A percentile compares a stretch with the other conserved stretches of the same genome.
phyloP scores from a whole-genome alignment of 106 monocot genomes.

The Acanthochlamys bracteata region DNA sequence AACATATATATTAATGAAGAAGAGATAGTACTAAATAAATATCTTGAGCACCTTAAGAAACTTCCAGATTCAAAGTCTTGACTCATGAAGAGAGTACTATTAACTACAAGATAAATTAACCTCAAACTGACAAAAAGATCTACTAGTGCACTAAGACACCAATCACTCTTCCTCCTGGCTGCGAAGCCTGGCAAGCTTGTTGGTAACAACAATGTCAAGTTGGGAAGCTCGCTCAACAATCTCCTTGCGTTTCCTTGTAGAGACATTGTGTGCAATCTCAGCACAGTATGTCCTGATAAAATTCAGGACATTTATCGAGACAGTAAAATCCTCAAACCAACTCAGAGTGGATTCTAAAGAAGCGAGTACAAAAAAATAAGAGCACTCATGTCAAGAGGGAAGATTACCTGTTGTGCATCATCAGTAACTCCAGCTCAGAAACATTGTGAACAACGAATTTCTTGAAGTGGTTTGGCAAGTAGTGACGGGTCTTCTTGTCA shows the following conservation, averaged over 20 bases:
- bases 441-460: conserved; percentile 52
- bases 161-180: conserved; percentile 41
- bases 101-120: not conserved
- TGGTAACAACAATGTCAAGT: conserved; percentile 37
- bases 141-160: not conserved
- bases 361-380: too few species aligned
- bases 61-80: too few species aligned
- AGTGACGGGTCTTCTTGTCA: conserved; percentile 46
- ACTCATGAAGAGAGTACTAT: too few species aligned
- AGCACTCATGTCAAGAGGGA: not conserved
- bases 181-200: conserved; percentile 36
- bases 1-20: too few species aligned
- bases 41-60: too few species aligned
- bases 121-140: not conserved
- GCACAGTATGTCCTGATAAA: conserved; percentile 49
- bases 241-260: conserved; percentile 34
- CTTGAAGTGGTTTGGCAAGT: conserved; percentile 32
- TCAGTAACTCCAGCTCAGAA: conserved; percentile 40
- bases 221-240: conserved; percentile 37
- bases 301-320: too few species aligned
- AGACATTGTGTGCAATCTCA: conserved; percentile 43
- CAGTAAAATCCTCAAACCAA: too few species aligned
- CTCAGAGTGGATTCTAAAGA: not conserved
- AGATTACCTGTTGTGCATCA: conserved; percentile 55
- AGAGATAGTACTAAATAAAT: too few species aligned